Percentiles rank a stretch among this genome's conserved stretches.
phyloP scores from a whole-genome alignment of 192 early-diverging fungal species.

The Coemansia aciculifera region DNA sequence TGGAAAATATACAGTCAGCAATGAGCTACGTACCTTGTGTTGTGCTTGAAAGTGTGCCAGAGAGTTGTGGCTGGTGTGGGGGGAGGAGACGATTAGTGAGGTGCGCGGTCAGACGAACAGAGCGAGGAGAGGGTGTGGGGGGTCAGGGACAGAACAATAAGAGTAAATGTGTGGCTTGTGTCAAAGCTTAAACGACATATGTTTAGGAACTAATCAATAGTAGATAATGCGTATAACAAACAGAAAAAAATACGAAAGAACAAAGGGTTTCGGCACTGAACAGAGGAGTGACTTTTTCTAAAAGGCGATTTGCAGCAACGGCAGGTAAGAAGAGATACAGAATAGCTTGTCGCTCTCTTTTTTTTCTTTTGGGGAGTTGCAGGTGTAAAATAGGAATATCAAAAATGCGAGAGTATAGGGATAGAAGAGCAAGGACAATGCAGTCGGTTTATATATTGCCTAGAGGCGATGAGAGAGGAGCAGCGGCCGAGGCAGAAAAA shows the following conservation, averaged over 20 bases:
- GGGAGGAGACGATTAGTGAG: background rate
- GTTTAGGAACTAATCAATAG: background rate
- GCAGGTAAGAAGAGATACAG: background rate
- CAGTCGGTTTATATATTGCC: constrained; percentile 11
- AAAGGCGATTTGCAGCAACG: constrained; percentile 6
- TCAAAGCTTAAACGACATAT: constrained; percentile 12
- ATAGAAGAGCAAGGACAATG: background rate
- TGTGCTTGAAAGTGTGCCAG: background rate
- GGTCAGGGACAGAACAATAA: constrained; percentile 2
- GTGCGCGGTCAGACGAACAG: background rate
- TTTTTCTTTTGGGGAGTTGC: constrained; percentile 10
- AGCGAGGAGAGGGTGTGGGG: background rate
- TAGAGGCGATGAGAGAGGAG: background rate
- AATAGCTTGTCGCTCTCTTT: constrained; percentile 11
- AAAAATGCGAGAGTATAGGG: background rate
- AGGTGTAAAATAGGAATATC: background rate
- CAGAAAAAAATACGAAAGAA: background rate
- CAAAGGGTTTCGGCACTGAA: background rate
- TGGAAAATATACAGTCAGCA: background rate
- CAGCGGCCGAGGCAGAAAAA: constrained; percentile 4
- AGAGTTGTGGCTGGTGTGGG: background rate
- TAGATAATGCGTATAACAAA: background rate
- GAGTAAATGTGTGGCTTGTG: constrained; percentile 2
- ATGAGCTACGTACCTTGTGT: constrained; percentile 7
- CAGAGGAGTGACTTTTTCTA: constrained; percentile 7